phyloP scores from a whole-genome alignment of 2,329 filamentous ascomycete genomes.

The Pseudocercospora eumusae region DNA sequence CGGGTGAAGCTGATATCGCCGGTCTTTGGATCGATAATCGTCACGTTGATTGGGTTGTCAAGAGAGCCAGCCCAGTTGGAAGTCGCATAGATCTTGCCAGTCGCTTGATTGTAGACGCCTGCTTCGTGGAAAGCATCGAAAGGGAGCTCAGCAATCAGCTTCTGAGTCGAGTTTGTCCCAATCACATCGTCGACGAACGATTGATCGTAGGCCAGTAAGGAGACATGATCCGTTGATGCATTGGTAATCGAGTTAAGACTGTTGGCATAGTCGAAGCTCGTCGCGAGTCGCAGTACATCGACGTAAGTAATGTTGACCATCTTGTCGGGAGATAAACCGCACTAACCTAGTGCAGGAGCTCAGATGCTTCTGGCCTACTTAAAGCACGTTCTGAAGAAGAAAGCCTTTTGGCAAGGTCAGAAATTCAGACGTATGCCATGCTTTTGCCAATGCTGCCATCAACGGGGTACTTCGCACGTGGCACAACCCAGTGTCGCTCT shows the following conservation, averaged over 20 bases:
- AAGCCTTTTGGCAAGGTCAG: background rate
- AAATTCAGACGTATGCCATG: conserved; percentile 16
- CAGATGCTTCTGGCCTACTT: background rate
- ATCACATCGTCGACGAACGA: conserved; percentile 38
- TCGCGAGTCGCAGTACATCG: conserved; percentile 37
- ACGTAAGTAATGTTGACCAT: conserved; percentile 42
- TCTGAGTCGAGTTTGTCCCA: conserved; percentile 35
- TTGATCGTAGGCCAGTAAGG: conserved; percentile 36
- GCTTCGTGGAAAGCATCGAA: conserved; percentile 46
- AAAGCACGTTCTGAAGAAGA: background rate
- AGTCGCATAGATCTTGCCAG: conserved; percentile 47
- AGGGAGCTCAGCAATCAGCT: conserved; percentile 31
- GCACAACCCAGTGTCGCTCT: conserved; percentile 7
- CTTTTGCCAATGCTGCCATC: conserved; percentile 20
- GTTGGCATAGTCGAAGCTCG: conserved; percentile 38
- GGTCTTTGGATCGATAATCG: conserved; percentile 37
- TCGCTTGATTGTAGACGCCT: conserved; percentile 39
- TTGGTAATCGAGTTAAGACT: conserved; percentile 35
- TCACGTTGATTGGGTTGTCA: conserved; percentile 41
- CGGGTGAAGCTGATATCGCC: conserved; percentile 34
- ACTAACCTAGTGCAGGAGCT: background rate
- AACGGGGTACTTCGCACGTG: conserved; percentile 14
- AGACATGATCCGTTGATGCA: conserved; percentile 35
- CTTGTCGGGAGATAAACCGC: background rate
- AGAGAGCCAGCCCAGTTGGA: conserved; percentile 42